These are phyloP conservation scores for Blastobotrys illinoisensis DNA, from an alignment of 1,139 yeast genomes.

Conservation along the genomic window DNA sequence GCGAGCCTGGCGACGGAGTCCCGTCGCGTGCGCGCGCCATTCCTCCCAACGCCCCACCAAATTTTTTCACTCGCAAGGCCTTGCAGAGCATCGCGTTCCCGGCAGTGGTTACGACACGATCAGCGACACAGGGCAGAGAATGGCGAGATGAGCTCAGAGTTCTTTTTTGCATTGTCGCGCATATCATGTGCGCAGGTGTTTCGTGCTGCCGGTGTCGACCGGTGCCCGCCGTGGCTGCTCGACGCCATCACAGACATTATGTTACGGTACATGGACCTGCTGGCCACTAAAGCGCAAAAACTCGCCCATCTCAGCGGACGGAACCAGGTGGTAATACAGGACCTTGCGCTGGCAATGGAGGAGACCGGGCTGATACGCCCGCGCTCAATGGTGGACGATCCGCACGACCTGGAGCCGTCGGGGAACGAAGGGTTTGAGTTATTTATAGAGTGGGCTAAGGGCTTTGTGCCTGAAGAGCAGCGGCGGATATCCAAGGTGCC, in stretches of 20 bases:
- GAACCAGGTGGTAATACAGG: slow-evolving; percentile 45
- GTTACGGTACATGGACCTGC: slow-evolving; percentile 46
- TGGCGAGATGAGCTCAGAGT: slow-evolving; percentile 35
- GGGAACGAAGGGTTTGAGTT: slow-evolving; percentile 37
- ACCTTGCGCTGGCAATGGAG: slow-evolving; percentile 56
- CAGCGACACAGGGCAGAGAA: not conserved
- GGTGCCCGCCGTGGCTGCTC: slow-evolving; percentile 56
- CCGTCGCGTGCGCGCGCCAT: not conserved
- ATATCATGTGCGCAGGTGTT: slow-evolving; percentile 62
- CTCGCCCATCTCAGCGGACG: slow-evolving; percentile 40
- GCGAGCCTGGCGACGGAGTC: not conserved
- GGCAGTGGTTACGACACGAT: too few species aligned
- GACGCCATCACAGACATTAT: slow-evolving; percentile 61
- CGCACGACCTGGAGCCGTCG: slow-evolving; percentile 32
- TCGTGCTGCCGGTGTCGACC: slow-evolving; percentile 67
- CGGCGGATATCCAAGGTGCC: slow-evolving; percentile 37
- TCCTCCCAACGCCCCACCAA: not conserved
- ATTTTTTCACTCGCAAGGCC: not conserved
- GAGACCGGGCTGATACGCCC: slow-evolving; percentile 52
- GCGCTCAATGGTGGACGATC: slow-evolving; percentile 33
- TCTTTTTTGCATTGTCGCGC: slow-evolving; percentile 55
- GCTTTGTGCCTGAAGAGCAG: slow-evolving; percentile 39
- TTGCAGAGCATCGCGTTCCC: too few species aligned
- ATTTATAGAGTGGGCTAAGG: slow-evolving; percentile 47
- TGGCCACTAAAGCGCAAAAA: slow-evolving; percentile 41